Evolutionary conservation across 352 stramenopile species (phyloP), one percentile per base, ranked within the genome.

Genomic region (Aphanomyces invadans): DNA sequence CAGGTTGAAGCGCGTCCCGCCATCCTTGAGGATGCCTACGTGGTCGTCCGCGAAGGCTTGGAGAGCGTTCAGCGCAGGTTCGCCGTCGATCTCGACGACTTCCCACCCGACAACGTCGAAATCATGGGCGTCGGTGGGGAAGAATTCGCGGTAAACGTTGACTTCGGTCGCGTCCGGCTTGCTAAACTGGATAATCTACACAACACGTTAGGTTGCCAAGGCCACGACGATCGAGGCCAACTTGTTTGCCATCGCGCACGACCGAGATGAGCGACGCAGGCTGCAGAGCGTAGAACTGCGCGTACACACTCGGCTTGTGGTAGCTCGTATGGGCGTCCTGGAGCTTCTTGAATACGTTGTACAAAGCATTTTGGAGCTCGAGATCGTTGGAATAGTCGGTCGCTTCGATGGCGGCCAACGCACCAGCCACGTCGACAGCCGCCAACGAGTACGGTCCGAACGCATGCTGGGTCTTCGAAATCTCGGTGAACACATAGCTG

Each of bases 1-100:
- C 38, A 67, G 28, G 49, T 67, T 67, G 49, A 67, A 67, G 26
- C 60, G 60, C 21, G 60, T 67, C 29, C 60, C 60, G 15, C 25
- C 42, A 29, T 67, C 60, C 32, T 67, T 67, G 21, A 67, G 49
- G 17, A 67, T 23, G 17, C 60, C 60, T 25, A 67, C 48, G 21
- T 57, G 38, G 19, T 33, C 25, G 49, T 67, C 36, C 32, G 60
- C 60, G 33, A 67, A 67, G n/a, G 55, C 39, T 11, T 44, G 60
- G 9, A 67, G 60, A 4, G 21, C 42, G 32, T 57, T 44, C n/a
- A 67, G 21, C 10, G 60, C 60, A 12, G 60, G 45, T 23, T 51
- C n/a, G n/a, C 49, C 60, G 36, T 67, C 33, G 31, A 67, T 67
- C 12, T n/a, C 12, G 3, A 46, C 48, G n/a, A 67, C 33, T 23